Base-by-base conservation (phyloP, 495 filamentous ascomycete species). In the Hamigera avellanea region DNA sequence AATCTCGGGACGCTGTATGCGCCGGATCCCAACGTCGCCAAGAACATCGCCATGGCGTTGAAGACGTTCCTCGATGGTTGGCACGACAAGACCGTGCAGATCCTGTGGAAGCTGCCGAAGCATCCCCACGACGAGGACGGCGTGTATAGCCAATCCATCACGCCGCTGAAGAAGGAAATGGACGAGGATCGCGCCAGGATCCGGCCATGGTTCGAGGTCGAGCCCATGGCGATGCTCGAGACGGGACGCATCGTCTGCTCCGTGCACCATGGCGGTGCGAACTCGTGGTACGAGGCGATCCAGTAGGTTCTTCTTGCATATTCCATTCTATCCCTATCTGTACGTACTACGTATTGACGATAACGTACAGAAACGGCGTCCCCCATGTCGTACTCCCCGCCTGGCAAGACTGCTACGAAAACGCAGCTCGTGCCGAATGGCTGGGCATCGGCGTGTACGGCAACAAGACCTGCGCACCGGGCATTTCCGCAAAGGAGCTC, bases 261-360 rank as follows among this genome's bases (percentile, higher is more conserved):
- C 18, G 66, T 73, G 3, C 67, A 72, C 36, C 70, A 75, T 41
- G 70, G 70, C 3, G 69, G 70, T 15, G 57, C 66, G 0, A 70
- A 70, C 26, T 69, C 61, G n/a, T 75, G 59, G 33, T 65, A 68
- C 36, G 70, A 75, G 41, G 67, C 65, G 1, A 57, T 70, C 31
- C 61, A 60, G 67, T 74, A 54, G 40, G 57, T 58, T 18, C 14
- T 16, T n/a, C 9, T 21, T n/a, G n/a, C n/a, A n/a, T 21, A n/a
- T n/a, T n/a, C n/a, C n/a, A n/a, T n/a, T n/a, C n/a, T n/a, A n/a
- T n/a, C n/a, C n/a, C n/a, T n/a, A n/a, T n/a, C n/a, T n/a, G n/a
- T n/a, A n/a, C n/a, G n/a, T n/a, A 8, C 8, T 3, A 8, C 10
- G 8, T 6, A 40, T 37, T 45, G 19, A 40, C 29, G 1, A 14